Base-by-base conservation (phyloP, 2,329 filamentous ascomycete species). In the Dendryphion nanum region DNA sequence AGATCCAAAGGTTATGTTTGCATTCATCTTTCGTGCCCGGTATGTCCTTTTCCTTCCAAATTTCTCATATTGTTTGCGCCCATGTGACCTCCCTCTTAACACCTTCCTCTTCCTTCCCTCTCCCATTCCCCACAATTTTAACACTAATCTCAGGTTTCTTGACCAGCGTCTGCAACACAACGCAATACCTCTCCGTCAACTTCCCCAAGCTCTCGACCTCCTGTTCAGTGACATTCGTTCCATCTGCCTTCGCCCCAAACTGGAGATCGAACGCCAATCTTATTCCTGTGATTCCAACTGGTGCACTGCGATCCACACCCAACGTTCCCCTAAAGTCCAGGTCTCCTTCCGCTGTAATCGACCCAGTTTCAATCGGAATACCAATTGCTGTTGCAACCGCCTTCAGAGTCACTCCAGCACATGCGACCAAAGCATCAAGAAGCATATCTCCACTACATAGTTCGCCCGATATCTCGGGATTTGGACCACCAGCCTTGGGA, bases 381-480 rank as follows among this genome's bases (percentile, higher is more conserved):
- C 58, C 61, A 34, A 75, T 55, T 2, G 70, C 72, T 0, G 72
- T 75, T 4, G 71, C 69, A 2, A 75, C 72, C 7, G 72, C 72
- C 45, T 73, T 73, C 18, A 75, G 58, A n/a, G 72, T 75, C 3
- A 75, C 72, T 17, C 72, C 72, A 1, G 72, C 68, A 51, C 72
- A 75, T 4, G 72, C 72, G 4, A 76, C 72, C 2, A 75, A 61
- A 0, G 71, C 71, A 40, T 75, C 72, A 10, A 75, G 65, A 10
- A 76, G 60, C 70, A 75, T 72, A 47, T 75, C 71, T 10, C 72
- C 72, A 0, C 64, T 69, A 59, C 72, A 75, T 2, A 75, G 61
- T 45, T 75, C 71, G 38, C 72, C 71, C 1, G 67, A 71, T 34
- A 75, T 64, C 3, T 53, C 42, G 7, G 66, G 62, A 23, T 65